Base-by-base conservation (phyloP, 139 green algal species). In the Asterochloris erici region DNA sequence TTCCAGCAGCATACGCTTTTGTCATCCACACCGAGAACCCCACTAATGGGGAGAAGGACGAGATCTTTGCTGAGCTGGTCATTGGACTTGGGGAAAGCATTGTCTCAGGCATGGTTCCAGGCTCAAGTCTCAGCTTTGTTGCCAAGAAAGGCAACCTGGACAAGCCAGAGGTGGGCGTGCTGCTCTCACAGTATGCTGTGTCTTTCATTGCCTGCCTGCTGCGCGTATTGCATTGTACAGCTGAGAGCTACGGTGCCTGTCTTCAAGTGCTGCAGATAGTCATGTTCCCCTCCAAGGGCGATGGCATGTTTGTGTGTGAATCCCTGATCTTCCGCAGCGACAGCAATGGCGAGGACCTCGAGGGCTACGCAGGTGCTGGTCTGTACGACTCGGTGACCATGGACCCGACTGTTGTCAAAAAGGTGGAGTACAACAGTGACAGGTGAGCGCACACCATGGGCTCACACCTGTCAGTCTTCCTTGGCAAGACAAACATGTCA, bases 11-110 rank as follows among this genome's bases (percentile, higher is more conserved):
- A 66, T 99, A 99, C 84, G 97, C 97, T 0, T 99, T 98, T 86
- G 97, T 99, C 21, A 96, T 99, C 86, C 97, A 99, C 94, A 99
- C 97, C 27, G 92, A 91, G 77, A 99, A 99, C 88, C 97, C 97
- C 76, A 92, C 89, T 69, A 97, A 90, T 81, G 91, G 73, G 17
- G 68, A 54, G 38, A 28, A 75, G 24, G 82, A 87, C 4, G 94
- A 99, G 89, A 93, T 99, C 64, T 99, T 98, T 89, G 94, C 89
- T 75, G 97, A 99, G 93, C 63, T 99, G 73, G 97, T 99, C 38
- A 91, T 88, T 74, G 97, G 97, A 19, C 90, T 99, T 77, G 97
- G 95, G 60, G 96, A 99, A 92, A 93, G 93, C 13, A 94, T 99
- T 26, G 97, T 99, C 73, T 92, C 84, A 60, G 97, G 97, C 82